Conservation (phyloP, 495 filamentous ascomycete species). For the Podospora anserina region DNA sequence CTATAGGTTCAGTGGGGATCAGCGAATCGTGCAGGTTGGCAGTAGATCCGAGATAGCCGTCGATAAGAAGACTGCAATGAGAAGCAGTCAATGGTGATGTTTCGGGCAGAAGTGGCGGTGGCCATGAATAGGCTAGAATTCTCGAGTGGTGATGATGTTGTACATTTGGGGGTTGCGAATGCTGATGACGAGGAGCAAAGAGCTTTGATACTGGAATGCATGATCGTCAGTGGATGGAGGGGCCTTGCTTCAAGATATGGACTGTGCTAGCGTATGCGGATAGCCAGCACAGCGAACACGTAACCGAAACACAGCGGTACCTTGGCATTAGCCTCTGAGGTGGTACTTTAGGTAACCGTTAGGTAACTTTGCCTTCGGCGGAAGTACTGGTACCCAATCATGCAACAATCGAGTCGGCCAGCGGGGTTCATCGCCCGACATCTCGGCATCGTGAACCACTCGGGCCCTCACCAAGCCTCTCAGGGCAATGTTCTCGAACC, state of each 20-base stretch:
- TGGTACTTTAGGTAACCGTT: conserved; percentile 17
- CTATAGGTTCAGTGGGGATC: background rate
- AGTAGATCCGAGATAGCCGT: background rate
- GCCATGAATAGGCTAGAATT: conserved; percentile 2
- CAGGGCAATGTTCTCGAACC: background rate
- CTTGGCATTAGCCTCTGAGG: conserved; percentile 12
- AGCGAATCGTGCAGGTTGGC: background rate
- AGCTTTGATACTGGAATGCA: background rate
- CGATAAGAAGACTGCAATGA: background rate
- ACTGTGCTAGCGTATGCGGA: background rate
- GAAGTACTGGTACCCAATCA: conserved; percentile 11
- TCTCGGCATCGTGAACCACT: conserved; percentile 3
- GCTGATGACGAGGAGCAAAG: background rate
- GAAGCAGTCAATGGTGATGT: background rate
- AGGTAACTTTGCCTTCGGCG: conserved; percentile 10
- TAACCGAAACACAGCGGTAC: conserved; percentile 13
- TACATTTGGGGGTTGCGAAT: background rate
- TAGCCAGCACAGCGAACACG: background rate
- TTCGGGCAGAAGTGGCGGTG: background rate
- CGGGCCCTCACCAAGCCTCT: background rate
- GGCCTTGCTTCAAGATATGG: background rate
- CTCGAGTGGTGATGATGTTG: background rate
- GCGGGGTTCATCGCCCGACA: background rate
- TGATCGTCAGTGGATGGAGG: background rate
- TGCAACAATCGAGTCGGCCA: background rate